Conservation (phyloP, 495 filamentous ascomycete genomes). For the Daldinia bambusicola region DNA sequence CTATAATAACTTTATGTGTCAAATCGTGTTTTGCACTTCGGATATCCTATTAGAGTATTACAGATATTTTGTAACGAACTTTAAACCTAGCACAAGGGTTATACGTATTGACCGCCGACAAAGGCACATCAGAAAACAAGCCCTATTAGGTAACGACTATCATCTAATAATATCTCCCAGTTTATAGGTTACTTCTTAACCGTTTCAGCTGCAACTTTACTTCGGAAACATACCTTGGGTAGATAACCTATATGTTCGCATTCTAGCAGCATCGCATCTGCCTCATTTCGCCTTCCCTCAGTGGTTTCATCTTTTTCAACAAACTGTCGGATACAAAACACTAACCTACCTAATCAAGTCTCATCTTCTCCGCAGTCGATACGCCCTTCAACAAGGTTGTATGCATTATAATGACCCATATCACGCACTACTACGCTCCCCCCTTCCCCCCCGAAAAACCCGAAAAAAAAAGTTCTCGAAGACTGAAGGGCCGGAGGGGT, state of each 20-base stretch:
- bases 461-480: no score
- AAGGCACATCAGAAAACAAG: conserved; percentile 17
- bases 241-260: conserved; percentile 6
- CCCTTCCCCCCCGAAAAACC: no score
- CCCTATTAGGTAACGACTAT: conserved; percentile 1
- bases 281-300: background rate
- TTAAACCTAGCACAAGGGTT: background rate
- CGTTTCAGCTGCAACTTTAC: conserved; percentile 33
- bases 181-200: conserved; percentile 10
- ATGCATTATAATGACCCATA: conserved; percentile 2
- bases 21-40: background rate
- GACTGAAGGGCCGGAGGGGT: background rate
- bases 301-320: background rate
- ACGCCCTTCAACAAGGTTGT: background rate
- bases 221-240: background rate
- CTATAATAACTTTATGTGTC: no score
- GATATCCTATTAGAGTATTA: background rate
- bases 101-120: conserved; percentile 11
- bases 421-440: no score
- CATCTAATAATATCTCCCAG: conserved; percentile 34
- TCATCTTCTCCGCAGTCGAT: background rate
- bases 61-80: background rate
- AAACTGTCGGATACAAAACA: background rate
- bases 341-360: background rate
- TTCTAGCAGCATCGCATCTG: no score